Base-by-base conservation (phyloP, 2,329 filamentous ascomycete genomes). In the Sporothrix dimorphospora region DNA sequence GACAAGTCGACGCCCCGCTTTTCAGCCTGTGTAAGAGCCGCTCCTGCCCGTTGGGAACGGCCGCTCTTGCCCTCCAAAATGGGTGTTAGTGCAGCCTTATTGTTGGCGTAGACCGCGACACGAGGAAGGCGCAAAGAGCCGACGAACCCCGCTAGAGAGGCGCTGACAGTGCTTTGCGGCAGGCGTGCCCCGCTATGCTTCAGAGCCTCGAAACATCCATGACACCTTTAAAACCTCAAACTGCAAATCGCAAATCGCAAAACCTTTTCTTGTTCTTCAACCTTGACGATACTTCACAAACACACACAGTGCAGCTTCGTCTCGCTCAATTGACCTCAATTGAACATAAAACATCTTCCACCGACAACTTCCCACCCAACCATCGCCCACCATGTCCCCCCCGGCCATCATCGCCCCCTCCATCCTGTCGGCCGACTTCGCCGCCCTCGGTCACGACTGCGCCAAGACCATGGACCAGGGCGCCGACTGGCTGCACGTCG, bases 371-470 rank as follows among this genome's bases (percentile, higher is more conserved):
- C 9, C 42, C 61, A 55, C 14, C 8, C 30, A 47, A 12, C n/a
- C n/a, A 42, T 14, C 38, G 3, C 16, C 55, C 71, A 70, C 45
- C 24, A 98, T 98, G 95, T 86, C 93, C 72, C 96, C 95, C 30
- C 90, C 91, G 75, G 92, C 96, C 65, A 98, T 99, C 81, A 97
- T 99, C 78, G 95, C 95, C 19, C 96, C 96, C 40, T 98, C 95
- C n/a, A 98, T 99, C 78, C 90, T 99, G 74, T 97, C 94, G 79
- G 95, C 95, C 76, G 95, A 99, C 87, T 99, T 99, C 83, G 94
- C 90, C 79, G 87, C 91, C 76, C 88, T 99, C 72, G 94, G 95
- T 77, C 88, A 90, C 78, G 95, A 94, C 81, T 99, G 96, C 84
- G 89, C 90, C 69, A 88, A 89, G 78, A 97, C 94, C 73, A 98